Conservation (phyloP, 352 stramenopile species). For the Phytophthora boehmeriae region DNA sequence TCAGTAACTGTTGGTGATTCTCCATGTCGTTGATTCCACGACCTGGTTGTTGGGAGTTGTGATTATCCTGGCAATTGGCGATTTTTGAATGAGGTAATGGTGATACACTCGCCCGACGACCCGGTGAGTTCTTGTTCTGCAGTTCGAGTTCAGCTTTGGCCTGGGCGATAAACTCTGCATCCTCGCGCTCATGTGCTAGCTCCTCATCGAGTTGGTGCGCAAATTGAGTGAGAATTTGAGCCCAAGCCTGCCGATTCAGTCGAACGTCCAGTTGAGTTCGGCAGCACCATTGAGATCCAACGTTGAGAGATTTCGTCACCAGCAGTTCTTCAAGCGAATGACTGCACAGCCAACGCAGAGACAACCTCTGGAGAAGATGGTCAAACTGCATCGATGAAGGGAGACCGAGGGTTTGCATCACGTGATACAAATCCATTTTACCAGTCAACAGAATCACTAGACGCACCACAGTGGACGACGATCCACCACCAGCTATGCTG, state of each 20-base stretch:
- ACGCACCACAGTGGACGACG: slow-evolving; percentile 48
- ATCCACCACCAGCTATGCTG: slow-evolving; percentile 9
- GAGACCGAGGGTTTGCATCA: slow-evolving; percentile 58
- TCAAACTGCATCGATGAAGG: slow-evolving; percentile 70
- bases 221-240: slow-evolving; percentile 59
- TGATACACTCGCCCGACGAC: slow-evolving; percentile 5
- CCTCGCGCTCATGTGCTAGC: slow-evolving; percentile 31
- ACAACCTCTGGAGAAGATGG: slow-evolving; percentile 55
- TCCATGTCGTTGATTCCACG: neutral
- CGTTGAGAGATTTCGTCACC: slow-evolving; percentile 59
- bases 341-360: slow-evolving; percentile 49
- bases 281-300: slow-evolving; percentile 55
- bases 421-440: slow-evolving; percentile 59
- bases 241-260: slow-evolving; percentile 57
- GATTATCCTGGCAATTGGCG: neutral
- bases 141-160: slow-evolving; percentile 20
- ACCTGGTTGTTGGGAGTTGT: neutral
- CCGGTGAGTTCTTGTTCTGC: slow-evolving; percentile 17
- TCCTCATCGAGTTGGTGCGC: slow-evolving; percentile 47
- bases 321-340: slow-evolving; percentile 67
- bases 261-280: slow-evolving; percentile 58
- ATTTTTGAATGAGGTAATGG: neutral
- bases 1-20: slow-evolving; percentile 7
- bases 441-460: slow-evolving; percentile 72
- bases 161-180: slow-evolving; percentile 40